Percentiles rank a stretch among this genome's conserved stretches.
phyloP scores from a whole-genome alignment of 2,329 filamentous ascomycete species.

The Pseudocercospora vitis region DNA sequence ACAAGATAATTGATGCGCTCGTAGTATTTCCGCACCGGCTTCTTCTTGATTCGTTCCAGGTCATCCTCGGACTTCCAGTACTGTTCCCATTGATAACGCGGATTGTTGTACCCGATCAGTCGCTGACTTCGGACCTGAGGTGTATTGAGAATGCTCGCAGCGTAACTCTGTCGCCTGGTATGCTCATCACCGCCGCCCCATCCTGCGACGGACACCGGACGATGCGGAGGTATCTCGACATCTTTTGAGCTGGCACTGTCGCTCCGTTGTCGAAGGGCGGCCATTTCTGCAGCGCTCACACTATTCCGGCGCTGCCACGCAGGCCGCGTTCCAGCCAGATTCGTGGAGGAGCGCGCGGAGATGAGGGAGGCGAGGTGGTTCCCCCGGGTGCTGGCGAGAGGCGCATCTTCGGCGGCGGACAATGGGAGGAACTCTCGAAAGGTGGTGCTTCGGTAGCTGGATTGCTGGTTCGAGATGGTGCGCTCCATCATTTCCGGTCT shows the following conservation, averaged over 20 bases:
- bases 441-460: conserved; percentile 27
- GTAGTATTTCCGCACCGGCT: conserved; percentile 79
- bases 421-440: conserved; percentile 44
- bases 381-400: conserved; percentile 46
- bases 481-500: conserved; percentile 7
- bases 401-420: conserved; percentile 35
- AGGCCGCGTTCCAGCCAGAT: conserved; percentile 18
- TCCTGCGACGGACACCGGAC: conserved; percentile 18
- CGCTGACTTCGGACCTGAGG: conserved; percentile 78
- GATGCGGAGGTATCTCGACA: conserved; percentile 14
- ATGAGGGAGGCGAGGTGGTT: conserved; percentile 44
- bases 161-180: conserved; percentile 45
- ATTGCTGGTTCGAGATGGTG: conserved; percentile 6
- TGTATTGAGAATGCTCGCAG: conserved; percentile 47
- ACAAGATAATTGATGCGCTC: conserved; percentile 85
- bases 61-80: conserved; percentile 84
- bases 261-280: conserved; percentile 18
- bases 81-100: conserved; percentile 77
- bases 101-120: conserved; percentile 85
- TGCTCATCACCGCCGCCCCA: conserved; percentile 38
- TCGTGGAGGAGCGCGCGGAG: conserved; percentile 27
- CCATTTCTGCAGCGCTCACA: conserved; percentile 26
- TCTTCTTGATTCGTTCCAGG: conserved; percentile 68
- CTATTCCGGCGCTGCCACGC: conserved; percentile 23
- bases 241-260: conserved; percentile 25